Conservation (phyloP, 2,329 filamentous ascomycete species). For the Penicillium sp. region DNA sequence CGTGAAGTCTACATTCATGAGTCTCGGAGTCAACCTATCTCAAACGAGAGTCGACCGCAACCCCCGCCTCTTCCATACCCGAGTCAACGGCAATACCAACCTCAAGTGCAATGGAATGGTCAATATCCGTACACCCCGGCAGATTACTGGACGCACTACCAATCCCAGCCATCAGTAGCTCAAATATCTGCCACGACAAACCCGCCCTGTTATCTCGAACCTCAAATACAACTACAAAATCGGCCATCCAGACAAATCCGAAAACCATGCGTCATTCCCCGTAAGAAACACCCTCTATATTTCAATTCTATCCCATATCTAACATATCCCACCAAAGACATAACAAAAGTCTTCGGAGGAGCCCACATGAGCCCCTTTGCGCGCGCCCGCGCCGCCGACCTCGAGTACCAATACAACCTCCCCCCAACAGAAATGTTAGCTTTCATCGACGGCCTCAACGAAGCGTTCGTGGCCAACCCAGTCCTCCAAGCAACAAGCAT, state of each 20-base stretch:
- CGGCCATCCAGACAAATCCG: not conserved
- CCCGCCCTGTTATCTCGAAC: not conserved
- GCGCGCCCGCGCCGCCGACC: conserved; percentile 9
- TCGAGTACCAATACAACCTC: conserved; percentile 8
- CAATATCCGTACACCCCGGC: not conserved
- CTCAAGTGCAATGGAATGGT: not conserved
- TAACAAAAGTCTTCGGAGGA: conserved; percentile 7
- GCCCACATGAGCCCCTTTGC: conserved; percentile 15
- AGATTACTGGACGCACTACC: not conserved
- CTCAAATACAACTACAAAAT: not conserved
- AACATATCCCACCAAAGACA: conserved; percentile 5
- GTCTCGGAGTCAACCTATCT: not conserved
- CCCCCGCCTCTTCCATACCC: not conserved
- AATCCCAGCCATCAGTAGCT: not conserved
- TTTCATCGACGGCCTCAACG: conserved; percentile 43
- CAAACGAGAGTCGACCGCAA: not conserved
- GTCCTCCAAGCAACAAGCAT: conserved; percentile 1
- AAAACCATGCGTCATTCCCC: conserved; percentile 5
- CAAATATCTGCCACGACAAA: not conserved
- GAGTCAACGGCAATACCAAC: not conserved
- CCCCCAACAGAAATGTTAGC: conserved; percentile 22
- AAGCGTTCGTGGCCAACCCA: conserved; percentile 56
- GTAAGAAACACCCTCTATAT: not conserved
- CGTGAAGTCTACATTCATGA: not conserved
- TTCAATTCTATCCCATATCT: not conserved